These are phyloP conservation scores for Nowakowskiella sp. DNA, from an alignment of 192 early-diverging fungal genomes.

Conservation along the genomic window DNA sequence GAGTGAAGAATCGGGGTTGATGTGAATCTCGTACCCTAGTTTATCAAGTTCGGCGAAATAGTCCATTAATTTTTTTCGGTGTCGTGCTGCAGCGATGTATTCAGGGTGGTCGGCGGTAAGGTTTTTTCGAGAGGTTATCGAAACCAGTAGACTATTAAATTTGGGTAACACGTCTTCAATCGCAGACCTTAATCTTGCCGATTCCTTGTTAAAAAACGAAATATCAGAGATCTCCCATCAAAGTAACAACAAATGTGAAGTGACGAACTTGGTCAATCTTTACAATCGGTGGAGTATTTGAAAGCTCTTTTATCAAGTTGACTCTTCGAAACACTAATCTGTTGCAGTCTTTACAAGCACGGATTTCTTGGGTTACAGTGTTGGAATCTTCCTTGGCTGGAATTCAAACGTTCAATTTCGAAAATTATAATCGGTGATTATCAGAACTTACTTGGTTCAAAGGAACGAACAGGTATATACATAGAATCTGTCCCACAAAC, in stretches of 20 bases:
- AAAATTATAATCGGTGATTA: neutral
- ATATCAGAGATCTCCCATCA: slow-evolving; percentile 1
- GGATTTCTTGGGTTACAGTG: slow-evolving; percentile 6
- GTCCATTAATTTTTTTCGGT: slow-evolving; percentile 39
- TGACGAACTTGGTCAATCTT: slow-evolving; percentile 13
- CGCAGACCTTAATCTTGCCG: slow-evolving; percentile 7
- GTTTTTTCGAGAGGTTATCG: slow-evolving; percentile 17
- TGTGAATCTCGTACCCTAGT: slow-evolving; percentile 22
- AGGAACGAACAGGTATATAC: slow-evolving; percentile 3
- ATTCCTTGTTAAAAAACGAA: slow-evolving; percentile 14
- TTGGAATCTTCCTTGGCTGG: neutral
- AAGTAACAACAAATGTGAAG: neutral
- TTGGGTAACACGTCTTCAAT: slow-evolving; percentile 36
- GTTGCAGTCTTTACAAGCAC: slow-evolving; percentile 28
- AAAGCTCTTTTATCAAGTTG: neutral
- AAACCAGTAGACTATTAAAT: slow-evolving; percentile 34
- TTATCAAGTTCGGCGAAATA: slow-evolving; percentile 40
- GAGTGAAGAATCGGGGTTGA: slow-evolving; percentile 3
- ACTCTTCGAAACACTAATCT: slow-evolving; percentile 22
- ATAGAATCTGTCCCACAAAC: slow-evolving; percentile 21
- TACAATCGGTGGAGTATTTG: neutral
- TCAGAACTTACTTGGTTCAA: neutral
- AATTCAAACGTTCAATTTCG: neutral
- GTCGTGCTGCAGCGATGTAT: slow-evolving; percentile 27
- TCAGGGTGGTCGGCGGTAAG: slow-evolving; percentile 30